Percentiles rank a stretch among this genome's conserved stretches.
These are phyloP conservation scores for Cardiospermum halicacabum DNA, from an alignment of 345 rosid genomes.

Conservation along the genomic window DNA sequence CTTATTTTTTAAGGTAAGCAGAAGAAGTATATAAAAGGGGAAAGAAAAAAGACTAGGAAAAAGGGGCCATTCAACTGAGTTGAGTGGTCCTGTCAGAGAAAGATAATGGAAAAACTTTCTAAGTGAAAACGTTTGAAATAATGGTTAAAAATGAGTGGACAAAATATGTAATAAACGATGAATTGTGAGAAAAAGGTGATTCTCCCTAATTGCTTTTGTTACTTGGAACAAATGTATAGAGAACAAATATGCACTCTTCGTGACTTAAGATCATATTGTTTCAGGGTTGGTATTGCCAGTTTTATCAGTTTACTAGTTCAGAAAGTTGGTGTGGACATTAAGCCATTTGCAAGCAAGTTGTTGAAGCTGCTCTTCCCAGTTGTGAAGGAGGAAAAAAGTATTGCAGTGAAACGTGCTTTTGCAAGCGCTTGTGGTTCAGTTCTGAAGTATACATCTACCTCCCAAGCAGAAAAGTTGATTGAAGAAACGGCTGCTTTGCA, in stretches of 20 bases:
- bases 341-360: slow-evolving; percentile 65
- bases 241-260: background rate
- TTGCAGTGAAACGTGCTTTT: slow-evolving; percentile 82
- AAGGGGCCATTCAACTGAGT: no score
- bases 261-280: slow-evolving; percentile 6
- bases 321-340: slow-evolving; percentile 70
- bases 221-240: background rate
- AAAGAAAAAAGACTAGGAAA: no score
- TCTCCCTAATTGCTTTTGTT: background rate
- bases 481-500: slow-evolving; percentile 84
- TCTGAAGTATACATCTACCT: slow-evolving; percentile 63
- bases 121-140: no score
- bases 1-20: no score
- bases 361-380: slow-evolving; percentile 72
- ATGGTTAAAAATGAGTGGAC: background rate
- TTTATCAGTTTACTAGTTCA: slow-evolving; percentile 79
- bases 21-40: no score
- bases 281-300: slow-evolving; percentile 94
- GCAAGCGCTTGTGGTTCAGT: slow-evolving; percentile 79
- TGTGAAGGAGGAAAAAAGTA: slow-evolving; percentile 77
- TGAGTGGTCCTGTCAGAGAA: no score
- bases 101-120: no score
- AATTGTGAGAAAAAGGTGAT: background rate
- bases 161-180: background rate
- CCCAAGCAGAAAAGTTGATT: slow-evolving; percentile 72